Conservation (phyloP, 139 green algal species). For the Mesostigma viride region DNA sequence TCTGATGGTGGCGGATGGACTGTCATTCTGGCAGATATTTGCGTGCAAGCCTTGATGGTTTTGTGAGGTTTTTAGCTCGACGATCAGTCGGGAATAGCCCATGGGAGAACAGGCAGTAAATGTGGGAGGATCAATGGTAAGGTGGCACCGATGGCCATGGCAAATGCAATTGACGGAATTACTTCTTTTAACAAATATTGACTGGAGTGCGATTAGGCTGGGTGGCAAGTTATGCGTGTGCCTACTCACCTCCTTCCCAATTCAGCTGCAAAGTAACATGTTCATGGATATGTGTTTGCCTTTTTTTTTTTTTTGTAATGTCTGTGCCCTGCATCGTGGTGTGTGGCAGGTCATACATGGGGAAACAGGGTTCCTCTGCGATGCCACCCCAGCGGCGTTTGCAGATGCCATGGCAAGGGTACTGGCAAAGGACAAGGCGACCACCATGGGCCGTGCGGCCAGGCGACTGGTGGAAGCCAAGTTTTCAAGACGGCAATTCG, state of each 20-base stretch:
- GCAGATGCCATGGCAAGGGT: slow-evolving; percentile 17
- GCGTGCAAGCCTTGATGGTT: too few relatives aligned
- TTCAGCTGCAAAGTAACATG: background rate
- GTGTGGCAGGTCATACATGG: background rate
- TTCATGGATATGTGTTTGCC: background rate
- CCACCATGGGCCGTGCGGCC: slow-evolving; percentile 15
- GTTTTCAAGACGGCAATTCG: too few relatives aligned
- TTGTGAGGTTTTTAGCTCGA: too few relatives aligned
- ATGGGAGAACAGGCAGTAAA: too few relatives aligned
- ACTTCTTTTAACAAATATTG: background rate
- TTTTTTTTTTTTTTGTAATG: background rate
- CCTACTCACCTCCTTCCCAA: background rate
- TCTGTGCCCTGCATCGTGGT: background rate
- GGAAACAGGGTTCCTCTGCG: slow-evolving; percentile 16
- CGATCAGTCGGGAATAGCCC: too few relatives aligned
- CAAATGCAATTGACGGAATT: too few relatives aligned
- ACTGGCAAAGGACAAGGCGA: background rate
- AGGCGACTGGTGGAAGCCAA: slow-evolving; percentile 10
- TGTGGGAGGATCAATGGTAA: too few relatives aligned
- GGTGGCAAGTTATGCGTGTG: background rate
- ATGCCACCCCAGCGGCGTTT: slow-evolving; percentile 13
- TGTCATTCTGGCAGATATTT: too few relatives aligned
- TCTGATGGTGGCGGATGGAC: too few relatives aligned
- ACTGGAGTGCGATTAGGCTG: background rate
- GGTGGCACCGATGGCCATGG: too few relatives aligned